Conservation (phyloP, 371 early-diverging fungal genomes). For the Syncephalis fuscata region DNA sequence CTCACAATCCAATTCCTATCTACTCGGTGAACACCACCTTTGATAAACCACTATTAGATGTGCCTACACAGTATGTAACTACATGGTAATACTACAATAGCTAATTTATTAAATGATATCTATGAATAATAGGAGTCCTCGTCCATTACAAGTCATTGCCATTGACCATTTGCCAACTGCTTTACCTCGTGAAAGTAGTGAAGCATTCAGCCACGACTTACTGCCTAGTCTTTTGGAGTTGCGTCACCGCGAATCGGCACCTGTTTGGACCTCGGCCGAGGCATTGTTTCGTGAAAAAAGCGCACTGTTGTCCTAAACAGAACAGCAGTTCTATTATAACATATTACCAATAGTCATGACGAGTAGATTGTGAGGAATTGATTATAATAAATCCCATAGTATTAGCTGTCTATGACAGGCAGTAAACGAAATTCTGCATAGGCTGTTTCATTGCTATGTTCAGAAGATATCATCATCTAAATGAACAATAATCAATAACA, state of each 20-base stretch:
- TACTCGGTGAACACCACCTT: slow-evolving; percentile 84
- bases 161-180: slow-evolving; percentile 95
- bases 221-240: slow-evolving; percentile 66
- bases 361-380: too few relatives aligned
- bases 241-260: slow-evolving; percentile 31
- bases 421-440: too few relatives aligned
- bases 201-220: slow-evolving; percentile 71
- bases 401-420: too few relatives aligned
- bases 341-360: too few relatives aligned
- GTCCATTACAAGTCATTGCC: slow-evolving; percentile 74
- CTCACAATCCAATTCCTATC: slow-evolving; percentile 92
- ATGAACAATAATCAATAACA: too few relatives aligned
- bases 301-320: slow-evolving; percentile 1
- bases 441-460: too few relatives aligned
- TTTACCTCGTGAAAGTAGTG: slow-evolving; percentile 82
- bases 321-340: too few relatives aligned
- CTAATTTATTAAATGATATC: too few relatives aligned
- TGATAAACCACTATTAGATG: slow-evolving; percentile 68
- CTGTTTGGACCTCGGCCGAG: slow-evolving; percentile 81
- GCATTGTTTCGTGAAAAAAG: slow-evolving; percentile 59
- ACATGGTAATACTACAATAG: background rate
- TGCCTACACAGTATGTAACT: slow-evolving; percentile 24
- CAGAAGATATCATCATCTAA: too few relatives aligned
- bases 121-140: slow-evolving; percentile 17
- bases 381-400: too few relatives aligned